Conservation (phyloP, 352 stramenopile genomes). For the Globisporangium barbulae region DNA sequence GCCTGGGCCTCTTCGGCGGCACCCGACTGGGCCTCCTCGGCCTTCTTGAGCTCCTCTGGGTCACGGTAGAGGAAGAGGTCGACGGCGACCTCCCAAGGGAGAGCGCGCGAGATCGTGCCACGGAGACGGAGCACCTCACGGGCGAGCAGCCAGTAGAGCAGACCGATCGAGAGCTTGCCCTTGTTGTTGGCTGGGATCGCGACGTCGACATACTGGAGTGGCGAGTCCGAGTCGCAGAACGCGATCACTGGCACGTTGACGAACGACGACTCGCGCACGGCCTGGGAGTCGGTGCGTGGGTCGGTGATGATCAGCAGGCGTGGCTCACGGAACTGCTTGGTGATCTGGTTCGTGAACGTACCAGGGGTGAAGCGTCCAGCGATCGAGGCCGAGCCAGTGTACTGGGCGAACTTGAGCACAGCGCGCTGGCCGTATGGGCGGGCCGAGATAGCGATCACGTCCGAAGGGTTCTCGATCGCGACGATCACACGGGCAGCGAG, state of each 20-base stretch:
- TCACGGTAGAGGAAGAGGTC: constrained; percentile 99
- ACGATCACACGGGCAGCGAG: constrained; percentile 99
- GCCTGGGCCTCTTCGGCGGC: constrained; percentile 74
- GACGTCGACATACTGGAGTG: constrained; percentile 98
- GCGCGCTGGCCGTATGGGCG: constrained; percentile 99
- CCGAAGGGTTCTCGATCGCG: constrained; percentile 99
- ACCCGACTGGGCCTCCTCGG: constrained; percentile 93
- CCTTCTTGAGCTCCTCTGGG: constrained; percentile 99
- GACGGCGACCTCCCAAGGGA: constrained; percentile 98
- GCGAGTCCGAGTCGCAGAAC: constrained; percentile 99
- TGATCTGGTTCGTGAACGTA: constrained; percentile 99
- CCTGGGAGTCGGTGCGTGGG: constrained; percentile 96
- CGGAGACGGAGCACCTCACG: constrained; percentile 98
- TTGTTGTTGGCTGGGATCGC: constrained; percentile 99
- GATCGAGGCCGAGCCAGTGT: constrained; percentile 98
- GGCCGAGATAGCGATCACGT: constrained; percentile 99
- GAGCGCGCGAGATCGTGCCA: constrained; percentile 93
- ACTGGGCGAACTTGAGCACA: constrained; percentile 99
- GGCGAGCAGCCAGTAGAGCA: constrained; percentile 99
- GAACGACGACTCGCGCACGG: constrained; percentile 98
- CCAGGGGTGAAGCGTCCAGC: constrained; percentile 99
- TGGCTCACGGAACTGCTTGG: constrained; percentile 99
- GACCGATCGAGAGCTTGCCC: constrained; percentile 99
- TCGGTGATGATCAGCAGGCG: constrained; percentile 99
- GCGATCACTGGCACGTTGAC: constrained; percentile 99